Conservation (phyloP, 2,329 filamentous ascomycete species). For the Stachybotrys elegans region DNA sequence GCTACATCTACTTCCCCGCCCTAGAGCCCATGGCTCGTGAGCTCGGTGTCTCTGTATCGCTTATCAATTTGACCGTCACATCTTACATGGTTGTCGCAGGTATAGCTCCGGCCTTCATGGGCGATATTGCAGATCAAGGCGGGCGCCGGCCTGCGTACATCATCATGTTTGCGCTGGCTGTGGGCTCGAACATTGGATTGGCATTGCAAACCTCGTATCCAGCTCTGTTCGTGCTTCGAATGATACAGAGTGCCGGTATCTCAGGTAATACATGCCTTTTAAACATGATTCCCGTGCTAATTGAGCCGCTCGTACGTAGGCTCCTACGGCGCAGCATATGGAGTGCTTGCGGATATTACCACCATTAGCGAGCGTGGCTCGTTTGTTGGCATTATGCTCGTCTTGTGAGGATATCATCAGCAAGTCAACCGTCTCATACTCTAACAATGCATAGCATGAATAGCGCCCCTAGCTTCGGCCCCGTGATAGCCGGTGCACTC, state of each 20-base stretch:
- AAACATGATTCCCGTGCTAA: background rate
- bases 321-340: background rate
- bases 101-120: constrained; percentile 22
- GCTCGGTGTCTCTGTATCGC: constrained; percentile 14
- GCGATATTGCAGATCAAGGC: constrained; percentile 48
- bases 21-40: constrained; percentile 14
- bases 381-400: constrained; percentile 2
- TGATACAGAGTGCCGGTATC: background rate
- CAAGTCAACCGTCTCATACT: background rate
- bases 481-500: constrained; percentile 55
- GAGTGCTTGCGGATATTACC: background rate
- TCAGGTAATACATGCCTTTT: background rate
- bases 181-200: constrained; percentile 27
- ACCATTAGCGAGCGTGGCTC: background rate
- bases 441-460: constrained; percentile 1
- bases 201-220: background rate
- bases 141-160: constrained; percentile 52
- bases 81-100: constrained; percentile 20
- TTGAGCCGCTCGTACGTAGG: background rate
- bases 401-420: constrained; percentile 5
- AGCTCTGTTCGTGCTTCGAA: background rate
- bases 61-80: constrained; percentile 31
- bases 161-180: constrained; percentile 44
- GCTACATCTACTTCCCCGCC: constrained; percentile 18
- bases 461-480: constrained; percentile 31